Evolutionary conservation across 1,139 yeast species (phyloP).

Genomic region (Geotrichum citri-aurantii): DNA sequence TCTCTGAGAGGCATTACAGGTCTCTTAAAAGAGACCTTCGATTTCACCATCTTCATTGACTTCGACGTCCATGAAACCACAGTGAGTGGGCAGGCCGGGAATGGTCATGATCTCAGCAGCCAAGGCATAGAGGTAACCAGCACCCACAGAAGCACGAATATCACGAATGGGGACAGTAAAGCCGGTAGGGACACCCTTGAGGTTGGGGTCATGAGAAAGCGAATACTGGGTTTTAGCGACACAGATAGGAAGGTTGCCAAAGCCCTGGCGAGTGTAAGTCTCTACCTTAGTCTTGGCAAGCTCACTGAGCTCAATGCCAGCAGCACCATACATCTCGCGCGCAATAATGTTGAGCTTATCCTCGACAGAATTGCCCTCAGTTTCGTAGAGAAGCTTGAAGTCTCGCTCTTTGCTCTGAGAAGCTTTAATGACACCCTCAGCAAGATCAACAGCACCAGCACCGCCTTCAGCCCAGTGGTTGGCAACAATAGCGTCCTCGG

Average conservation of each 20-base stretch:
- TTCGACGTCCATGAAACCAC: conserved; percentile 96
- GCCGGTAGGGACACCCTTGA: conserved; percentile 94
- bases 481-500: conserved; percentile 85
- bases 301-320: conserved; percentile 76
- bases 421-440: conserved; percentile 76
- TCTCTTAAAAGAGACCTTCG: conserved; percentile 74
- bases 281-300: conserved; percentile 82
- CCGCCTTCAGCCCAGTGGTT: conserved; percentile 99
- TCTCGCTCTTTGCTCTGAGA: conserved; percentile 49
- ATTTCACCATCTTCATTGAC: conserved; percentile 90
- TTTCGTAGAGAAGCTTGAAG: conserved; percentile 69
- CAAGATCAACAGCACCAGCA: conserved; percentile 82
- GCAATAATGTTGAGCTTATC: conserved; percentile 82
- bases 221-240: conserved; percentile 98
- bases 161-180: conserved; percentile 93
- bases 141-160: conserved; percentile 91
- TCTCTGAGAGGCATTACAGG: background rate
- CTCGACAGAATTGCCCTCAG: conserved; percentile 64
- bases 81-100: conserved; percentile 94
- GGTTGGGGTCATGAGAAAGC: conserved; percentile 84
- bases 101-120: conserved; percentile 97
- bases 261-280: conserved; percentile 82
- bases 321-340: conserved; percentile 90
- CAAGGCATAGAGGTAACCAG: conserved; percentile 91
- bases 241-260: conserved; percentile 88